Evolutionary conservation across 495 filamentous ascomycete genomes (phyloP).

Genomic region (Chaetomidium leptoderma): DNA sequence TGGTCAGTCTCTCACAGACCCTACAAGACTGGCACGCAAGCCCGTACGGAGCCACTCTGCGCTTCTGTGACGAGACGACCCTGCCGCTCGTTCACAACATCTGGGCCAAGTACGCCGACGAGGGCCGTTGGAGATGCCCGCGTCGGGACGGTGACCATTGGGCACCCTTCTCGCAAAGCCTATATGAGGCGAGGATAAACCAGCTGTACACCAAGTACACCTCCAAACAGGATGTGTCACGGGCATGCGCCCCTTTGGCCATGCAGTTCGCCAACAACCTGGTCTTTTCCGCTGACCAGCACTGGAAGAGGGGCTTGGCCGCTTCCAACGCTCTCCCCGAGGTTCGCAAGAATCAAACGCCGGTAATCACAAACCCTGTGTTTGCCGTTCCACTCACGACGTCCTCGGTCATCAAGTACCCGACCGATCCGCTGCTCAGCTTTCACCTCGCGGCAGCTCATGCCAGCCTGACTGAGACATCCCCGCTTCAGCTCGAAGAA

Average conservation of each 20-base stretch:
- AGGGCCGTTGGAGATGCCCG: not conserved
- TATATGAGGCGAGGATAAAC: not conserved
- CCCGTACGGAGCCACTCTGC: slow-evolving; percentile 33
- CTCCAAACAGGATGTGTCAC: slow-evolving; percentile 17
- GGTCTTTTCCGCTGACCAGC: slow-evolving; percentile 25
- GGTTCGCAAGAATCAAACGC: no score
- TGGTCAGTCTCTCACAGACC: slow-evolving; percentile 34
- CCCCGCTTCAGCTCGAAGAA: slow-evolving; percentile 7
- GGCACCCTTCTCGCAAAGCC: not conserved
- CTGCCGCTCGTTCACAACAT: slow-evolving; percentile 33
- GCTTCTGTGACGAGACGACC: slow-evolving; percentile 35
- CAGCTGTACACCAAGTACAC: not conserved
- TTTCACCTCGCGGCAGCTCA: slow-evolving; percentile 42
- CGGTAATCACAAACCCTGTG: slow-evolving; percentile 34
- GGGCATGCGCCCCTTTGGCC: slow-evolving; percentile 12
- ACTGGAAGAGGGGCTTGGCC: slow-evolving; percentile 39
- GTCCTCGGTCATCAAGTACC: slow-evolving; percentile 33
- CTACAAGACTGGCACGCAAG: slow-evolving; percentile 35
- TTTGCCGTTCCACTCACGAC: slow-evolving; percentile 23
- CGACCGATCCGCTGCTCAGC: slow-evolving; percentile 42
- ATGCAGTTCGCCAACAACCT: slow-evolving; percentile 20
- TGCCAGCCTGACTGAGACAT: slow-evolving; percentile 17
- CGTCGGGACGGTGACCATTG: not conserved
- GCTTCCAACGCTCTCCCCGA: not conserved
- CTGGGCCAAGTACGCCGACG: slow-evolving; percentile 33